phyloP scores from a whole-genome alignment of 2,329 filamentous ascomycete species.

The Aspergillus pseudotamarii region DNA sequence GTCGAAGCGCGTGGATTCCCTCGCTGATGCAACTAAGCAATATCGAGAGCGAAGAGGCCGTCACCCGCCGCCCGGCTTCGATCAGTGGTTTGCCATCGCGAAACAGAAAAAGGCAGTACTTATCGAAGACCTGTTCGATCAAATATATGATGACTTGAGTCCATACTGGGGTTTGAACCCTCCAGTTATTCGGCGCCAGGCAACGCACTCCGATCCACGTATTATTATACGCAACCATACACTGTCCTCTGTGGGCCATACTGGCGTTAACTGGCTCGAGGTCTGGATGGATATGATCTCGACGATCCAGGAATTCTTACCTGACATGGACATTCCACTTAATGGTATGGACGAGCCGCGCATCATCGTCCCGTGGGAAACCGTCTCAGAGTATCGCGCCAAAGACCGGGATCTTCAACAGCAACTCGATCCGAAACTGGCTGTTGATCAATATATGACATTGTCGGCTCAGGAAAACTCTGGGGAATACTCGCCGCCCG shows the following conservation, averaged over 20 bases:
- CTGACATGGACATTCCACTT: constrained; percentile 51
- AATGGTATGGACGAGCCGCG: constrained; percentile 55
- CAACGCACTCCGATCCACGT: background rate
- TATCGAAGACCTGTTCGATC: constrained; percentile 53
- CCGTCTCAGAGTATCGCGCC: background rate
- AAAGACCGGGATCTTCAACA: background rate
- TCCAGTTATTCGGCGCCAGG: constrained; percentile 20
- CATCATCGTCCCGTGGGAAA: constrained; percentile 51
- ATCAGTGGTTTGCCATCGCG: constrained; percentile 52
- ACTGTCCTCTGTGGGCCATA: background rate
- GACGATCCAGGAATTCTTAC: constrained; percentile 41
- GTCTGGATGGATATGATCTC: constrained; percentile 46
- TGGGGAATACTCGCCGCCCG: background rate
- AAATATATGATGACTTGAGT: constrained; percentile 52
- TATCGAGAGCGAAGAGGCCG: constrained; percentile 50
- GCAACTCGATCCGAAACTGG: background rate
- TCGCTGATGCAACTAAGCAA: constrained; percentile 11
- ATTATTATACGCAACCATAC: background rate
- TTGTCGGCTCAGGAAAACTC: background rate
- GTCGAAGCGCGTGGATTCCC: background rate
- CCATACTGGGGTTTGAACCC: constrained; percentile 54
- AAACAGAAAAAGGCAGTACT: constrained; percentile 45
- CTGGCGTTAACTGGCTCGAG: constrained; percentile 37
- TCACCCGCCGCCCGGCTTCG: constrained; percentile 55
- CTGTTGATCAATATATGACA: background rate